These are phyloP conservation scores for Chenopodium album DNA, from an alignment of 148 eudicot genomes.

Conservation along the genomic window DNA sequence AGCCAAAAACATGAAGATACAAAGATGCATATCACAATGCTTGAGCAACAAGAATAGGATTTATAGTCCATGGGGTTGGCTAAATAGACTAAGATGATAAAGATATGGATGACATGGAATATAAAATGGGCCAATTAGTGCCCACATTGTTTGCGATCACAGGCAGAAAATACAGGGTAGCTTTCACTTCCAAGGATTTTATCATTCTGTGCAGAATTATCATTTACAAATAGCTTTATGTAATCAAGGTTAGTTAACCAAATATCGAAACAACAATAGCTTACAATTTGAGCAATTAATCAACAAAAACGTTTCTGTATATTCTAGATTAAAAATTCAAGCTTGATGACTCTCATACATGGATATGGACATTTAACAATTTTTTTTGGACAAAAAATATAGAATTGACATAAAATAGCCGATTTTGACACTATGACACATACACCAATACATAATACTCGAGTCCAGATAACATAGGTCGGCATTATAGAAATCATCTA, in stretches of 20 bases:
- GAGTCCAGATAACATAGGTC: not conserved
- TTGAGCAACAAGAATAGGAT: not conserved
- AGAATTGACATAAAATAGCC: not conserved
- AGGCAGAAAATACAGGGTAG: slow-evolving; percentile 9
- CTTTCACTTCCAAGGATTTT: slow-evolving; percentile 19
- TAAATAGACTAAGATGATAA: slow-evolving; percentile 15
- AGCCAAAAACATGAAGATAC: not conserved
- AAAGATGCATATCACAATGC: slow-evolving; percentile 6
- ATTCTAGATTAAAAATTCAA: not conserved
- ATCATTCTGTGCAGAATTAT: not conserved
- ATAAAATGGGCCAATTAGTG: slow-evolving; percentile 1
- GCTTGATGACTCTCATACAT: not conserved
- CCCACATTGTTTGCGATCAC: slow-evolving; percentile 20
- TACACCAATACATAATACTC: too few relatives aligned
- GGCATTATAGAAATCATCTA: not conserved
- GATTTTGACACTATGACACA: too few relatives aligned
- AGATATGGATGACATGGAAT: slow-evolving; percentile 5
- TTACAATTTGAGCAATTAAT: not conserved
- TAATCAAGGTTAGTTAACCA: not conserved
- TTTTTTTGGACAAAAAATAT: not conserved
- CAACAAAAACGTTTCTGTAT: not conserved
- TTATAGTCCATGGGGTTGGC: slow-evolving; percentile 16
- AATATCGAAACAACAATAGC: not conserved
- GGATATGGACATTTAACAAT: not conserved
- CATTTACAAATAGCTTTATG: not conserved